phyloP scores from a whole-genome alignment of 176 grass and related monocot species.

The Oryza meridionalis region DNA sequence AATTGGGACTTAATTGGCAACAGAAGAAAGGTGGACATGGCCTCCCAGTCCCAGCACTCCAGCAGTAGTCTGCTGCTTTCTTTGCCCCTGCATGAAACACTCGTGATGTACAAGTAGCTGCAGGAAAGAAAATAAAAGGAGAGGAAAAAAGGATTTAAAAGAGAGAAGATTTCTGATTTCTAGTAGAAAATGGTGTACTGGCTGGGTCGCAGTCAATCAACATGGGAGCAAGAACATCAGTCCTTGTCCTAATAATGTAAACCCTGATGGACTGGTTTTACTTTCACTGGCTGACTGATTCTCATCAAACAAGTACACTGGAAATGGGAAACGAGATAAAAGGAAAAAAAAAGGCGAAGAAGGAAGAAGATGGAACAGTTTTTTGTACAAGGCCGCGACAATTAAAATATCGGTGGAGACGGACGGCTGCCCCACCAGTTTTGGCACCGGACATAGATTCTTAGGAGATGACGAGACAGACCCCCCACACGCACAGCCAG shows the following conservation, averaged over 20 bases:
- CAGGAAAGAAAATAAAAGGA: slow-evolving; percentile 2
- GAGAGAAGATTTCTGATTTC: not conserved
- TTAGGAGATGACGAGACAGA: slow-evolving; percentile 59
- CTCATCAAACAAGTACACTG: slow-evolving; percentile 13
- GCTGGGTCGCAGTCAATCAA: slow-evolving; percentile 40
- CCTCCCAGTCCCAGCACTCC: slow-evolving; percentile 19
- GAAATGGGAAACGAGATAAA: slow-evolving; percentile 17
- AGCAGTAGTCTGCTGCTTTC: slow-evolving; percentile 32
- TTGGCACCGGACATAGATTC: slow-evolving; percentile 70
- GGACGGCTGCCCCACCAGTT: slow-evolving; percentile 56
- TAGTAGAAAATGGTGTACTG: slow-evolving; percentile 3
- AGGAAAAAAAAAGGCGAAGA: slow-evolving; percentile 7
- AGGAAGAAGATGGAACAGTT: slow-evolving; percentile 23
- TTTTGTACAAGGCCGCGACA: slow-evolving; percentile 36
- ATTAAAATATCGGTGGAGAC: slow-evolving; percentile 62
- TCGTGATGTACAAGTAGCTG: slow-evolving; percentile 49
- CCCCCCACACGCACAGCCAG: slow-evolving; percentile 25
- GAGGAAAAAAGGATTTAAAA: slow-evolving; percentile 10
- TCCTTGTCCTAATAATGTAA: slow-evolving; percentile 37
- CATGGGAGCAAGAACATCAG: slow-evolving; percentile 38
- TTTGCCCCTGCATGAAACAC: slow-evolving; percentile 48
- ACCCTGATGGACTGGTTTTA: slow-evolving; percentile 36
- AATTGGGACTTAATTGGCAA: slow-evolving; percentile 45
- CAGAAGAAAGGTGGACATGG: slow-evolving; percentile 34
- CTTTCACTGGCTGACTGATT: slow-evolving; percentile 50